A percentile compares a stretch with the other conserved stretches of the same genome.
phyloP scores from a whole-genome alignment of 2,329 filamentous ascomycete species.

The Uncinocarpus reesii region DNA sequence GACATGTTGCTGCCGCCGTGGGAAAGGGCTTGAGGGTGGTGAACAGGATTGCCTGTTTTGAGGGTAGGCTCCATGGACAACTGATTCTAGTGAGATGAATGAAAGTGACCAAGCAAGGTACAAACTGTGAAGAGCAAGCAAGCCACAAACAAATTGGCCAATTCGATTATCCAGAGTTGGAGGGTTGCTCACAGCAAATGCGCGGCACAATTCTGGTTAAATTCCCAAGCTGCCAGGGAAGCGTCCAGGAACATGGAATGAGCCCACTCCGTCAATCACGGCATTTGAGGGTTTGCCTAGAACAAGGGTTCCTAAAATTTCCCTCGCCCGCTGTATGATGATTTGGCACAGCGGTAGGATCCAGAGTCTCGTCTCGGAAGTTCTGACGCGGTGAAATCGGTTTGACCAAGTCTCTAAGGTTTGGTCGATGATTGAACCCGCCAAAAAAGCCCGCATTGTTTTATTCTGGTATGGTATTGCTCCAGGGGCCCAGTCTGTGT shows the following conservation, averaged over 20 bases:
- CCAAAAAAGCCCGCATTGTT: background rate
- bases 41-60: background rate
- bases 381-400: too few species aligned
- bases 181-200: background rate
- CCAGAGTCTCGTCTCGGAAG: too few species aligned
- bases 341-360: background rate
- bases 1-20: conserved; percentile 1
- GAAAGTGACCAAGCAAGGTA: background rate
- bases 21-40: background rate
- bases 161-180: background rate
- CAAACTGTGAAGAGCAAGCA: background rate
- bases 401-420: too few species aligned
- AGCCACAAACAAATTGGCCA: background rate
- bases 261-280: conserved; percentile 8
- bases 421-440: too few species aligned
- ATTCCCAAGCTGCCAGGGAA: background rate
- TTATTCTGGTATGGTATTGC: background rate
- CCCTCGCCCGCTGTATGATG: background rate
- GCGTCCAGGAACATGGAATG: conserved; percentile 1
- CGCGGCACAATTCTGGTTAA: conserved; percentile 6
- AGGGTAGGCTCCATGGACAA: conserved; percentile 9
- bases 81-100: background rate
- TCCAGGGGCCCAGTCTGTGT: background rate
- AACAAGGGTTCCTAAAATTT: conserved; percentile 1
- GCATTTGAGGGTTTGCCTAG: conserved; percentile 1